A percentile compares a stretch with the other conserved stretches of the same genome.
Conservation (phyloP, 1,284 basidiomycete species). For the Tilletia horrida region DNA sequence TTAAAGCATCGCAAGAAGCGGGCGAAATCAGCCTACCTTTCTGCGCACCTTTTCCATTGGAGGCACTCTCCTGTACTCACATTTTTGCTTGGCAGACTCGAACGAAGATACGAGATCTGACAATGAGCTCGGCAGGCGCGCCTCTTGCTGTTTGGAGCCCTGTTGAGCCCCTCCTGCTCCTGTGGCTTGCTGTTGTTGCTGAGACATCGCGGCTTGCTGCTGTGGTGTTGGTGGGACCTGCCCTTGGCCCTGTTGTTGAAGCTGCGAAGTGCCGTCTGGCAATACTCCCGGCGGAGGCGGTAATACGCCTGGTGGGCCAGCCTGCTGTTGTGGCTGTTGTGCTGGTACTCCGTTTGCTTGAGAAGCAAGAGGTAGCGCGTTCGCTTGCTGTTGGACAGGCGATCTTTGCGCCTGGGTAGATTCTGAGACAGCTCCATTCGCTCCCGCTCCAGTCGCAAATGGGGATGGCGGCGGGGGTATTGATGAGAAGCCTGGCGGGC, state of each 20-base stretch:
- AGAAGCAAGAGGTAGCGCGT: background rate
- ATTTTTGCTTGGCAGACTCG: conserved; percentile 88
- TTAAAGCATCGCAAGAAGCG: conserved; percentile 51
- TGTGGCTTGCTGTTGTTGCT: conserved; percentile 24
- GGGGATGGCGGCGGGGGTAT: background rate
- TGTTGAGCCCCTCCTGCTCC: conserved; percentile 40
- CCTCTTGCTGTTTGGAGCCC: conserved; percentile 41
- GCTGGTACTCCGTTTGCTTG: background rate
- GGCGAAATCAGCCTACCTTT: background rate
- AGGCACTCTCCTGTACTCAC: conserved; percentile 15
- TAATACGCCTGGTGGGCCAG: too few species aligned
- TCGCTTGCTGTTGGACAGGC: background rate
- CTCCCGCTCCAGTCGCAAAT: background rate
- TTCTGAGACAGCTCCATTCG: background rate
- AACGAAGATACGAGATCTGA: conserved; percentile 92
- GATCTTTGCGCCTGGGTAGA: background rate
- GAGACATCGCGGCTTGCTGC: conserved; percentile 23
- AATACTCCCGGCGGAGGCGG: too few species aligned
- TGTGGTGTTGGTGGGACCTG: conserved; percentile 16
- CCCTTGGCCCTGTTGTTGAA: conserved; percentile 11
- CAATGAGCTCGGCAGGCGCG: conserved; percentile 68
- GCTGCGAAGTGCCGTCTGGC: background rate
- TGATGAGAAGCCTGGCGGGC: conserved; percentile 12
- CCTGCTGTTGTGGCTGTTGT: background rate
- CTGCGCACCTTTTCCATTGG: background rate